Conservation (phyloP, 1,284 basidiomycete genomes). For the Apiotrichum akiyoshidainum region DNA sequence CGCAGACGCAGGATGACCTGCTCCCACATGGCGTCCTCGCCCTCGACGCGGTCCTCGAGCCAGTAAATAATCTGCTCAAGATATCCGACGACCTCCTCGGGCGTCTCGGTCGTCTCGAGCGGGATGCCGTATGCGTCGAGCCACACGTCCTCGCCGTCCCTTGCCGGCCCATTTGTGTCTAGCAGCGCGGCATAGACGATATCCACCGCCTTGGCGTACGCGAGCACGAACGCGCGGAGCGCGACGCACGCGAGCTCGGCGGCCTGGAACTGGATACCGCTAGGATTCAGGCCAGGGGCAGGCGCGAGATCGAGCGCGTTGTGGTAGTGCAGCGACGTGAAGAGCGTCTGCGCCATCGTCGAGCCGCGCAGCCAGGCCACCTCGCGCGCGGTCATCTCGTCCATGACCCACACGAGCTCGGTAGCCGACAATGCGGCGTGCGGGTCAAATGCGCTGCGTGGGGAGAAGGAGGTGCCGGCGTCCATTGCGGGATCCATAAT, state of each 20-base stretch:
- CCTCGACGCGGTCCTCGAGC: conserved; percentile 40
- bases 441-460: conserved; percentile 62
- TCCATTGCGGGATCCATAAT: conserved; percentile 88
- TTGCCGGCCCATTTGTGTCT: conserved; percentile 60
- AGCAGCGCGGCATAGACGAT: conserved; percentile 74
- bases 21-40: conserved; percentile 4
- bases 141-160: conserved; percentile 86
- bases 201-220: conserved; percentile 77
- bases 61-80: conserved; percentile 61
- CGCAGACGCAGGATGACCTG: conserved; percentile 11
- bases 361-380: conserved; percentile 83
- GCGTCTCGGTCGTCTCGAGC: conserved; percentile 67
- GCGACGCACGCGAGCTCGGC: conserved; percentile 63
- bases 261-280: background rate
- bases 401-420: conserved; percentile 83
- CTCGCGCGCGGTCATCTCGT: conserved; percentile 75
- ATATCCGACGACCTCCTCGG: conserved; percentile 58
- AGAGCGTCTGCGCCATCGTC: conserved; percentile 79
- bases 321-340: conserved; percentile 75
- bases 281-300: conserved; percentile 26
- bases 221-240: conserved; percentile 67
- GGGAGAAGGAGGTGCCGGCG: conserved; percentile 60
- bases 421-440: conserved; percentile 61
- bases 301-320: conserved; percentile 37
- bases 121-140: conserved; percentile 79